phyloP scores from a whole-genome alignment of 225 moss, liverwort and hornwort species.

The Anthoceros angustus region DNA sequence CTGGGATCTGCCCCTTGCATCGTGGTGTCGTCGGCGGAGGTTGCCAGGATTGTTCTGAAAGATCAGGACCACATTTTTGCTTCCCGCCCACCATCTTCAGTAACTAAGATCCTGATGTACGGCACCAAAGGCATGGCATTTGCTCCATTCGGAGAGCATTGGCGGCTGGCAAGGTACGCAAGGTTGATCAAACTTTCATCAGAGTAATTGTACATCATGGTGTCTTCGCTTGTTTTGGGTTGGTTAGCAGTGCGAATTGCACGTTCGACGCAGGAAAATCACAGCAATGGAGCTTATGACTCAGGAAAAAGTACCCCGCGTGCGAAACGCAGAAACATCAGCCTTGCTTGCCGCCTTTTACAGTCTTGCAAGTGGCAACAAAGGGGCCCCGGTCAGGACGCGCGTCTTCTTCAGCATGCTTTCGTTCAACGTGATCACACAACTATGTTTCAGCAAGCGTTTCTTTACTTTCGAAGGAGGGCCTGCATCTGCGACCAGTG shows the following conservation, averaged over 20 bases:
- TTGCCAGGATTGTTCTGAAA: slow-evolving; percentile 19
- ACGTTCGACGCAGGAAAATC: background rate
- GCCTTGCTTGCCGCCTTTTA: background rate
- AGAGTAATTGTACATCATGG: slow-evolving; percentile 7
- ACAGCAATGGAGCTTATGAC: background rate
- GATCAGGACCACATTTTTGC: slow-evolving; percentile 20
- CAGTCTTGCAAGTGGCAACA: background rate
- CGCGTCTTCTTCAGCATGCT: background rate
- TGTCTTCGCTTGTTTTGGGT: slow-evolving; percentile 7
- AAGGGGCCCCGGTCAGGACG: background rate
- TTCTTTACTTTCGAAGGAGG: background rate
- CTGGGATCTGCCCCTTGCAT: background rate
- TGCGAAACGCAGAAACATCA: background rate
- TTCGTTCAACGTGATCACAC: background rate
- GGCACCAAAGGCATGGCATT: slow-evolving; percentile 12
- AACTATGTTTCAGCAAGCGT: background rate
- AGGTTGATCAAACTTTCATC: slow-evolving; percentile 16
- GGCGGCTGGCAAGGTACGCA: slow-evolving; percentile 13
- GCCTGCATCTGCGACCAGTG: background rate
- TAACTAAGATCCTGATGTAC: slow-evolving; percentile 5
- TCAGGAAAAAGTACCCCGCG: background rate
- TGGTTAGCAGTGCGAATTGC: too few species aligned
- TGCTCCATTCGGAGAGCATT: slow-evolving; percentile 20
- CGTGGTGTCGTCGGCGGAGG: background rate
- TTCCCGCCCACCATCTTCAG: slow-evolving; percentile 9